Percentiles rank a stretch among this genome's conserved stretches.
phyloP scores from a whole-genome alignment of 2,329 filamentous ascomycete species.

The Thermoascus crustaceus region DNA sequence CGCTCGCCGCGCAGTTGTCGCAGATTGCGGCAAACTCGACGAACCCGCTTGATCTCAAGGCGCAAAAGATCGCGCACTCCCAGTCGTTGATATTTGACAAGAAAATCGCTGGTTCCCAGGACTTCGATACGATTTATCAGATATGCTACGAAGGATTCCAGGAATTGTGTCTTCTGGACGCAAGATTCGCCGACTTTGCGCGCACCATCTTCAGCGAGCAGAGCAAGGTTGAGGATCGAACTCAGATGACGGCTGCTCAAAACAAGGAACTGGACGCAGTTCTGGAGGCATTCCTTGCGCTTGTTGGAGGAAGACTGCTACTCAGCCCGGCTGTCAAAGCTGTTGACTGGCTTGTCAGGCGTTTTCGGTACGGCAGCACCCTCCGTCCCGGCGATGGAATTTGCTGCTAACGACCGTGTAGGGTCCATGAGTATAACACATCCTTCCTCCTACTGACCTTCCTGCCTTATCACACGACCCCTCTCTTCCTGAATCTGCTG shows the following conservation, averaged over 20 bases:
- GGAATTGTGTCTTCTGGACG: constrained; percentile 81
- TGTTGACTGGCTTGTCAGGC: constrained; percentile 86
- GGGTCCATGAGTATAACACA: constrained; percentile 88
- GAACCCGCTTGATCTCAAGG: constrained; percentile 83
- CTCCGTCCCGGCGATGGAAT: constrained; percentile 3
- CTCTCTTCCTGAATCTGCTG: constrained; percentile 75
- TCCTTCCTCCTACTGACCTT: constrained; percentile 71
- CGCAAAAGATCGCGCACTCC: constrained; percentile 82
- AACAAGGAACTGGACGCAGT: constrained; percentile 73
- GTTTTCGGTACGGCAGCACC: constrained; percentile 61
- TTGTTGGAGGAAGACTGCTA: constrained; percentile 67
- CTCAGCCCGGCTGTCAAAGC: constrained; percentile 84
- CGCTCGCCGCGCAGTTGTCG: constrained; percentile 88
- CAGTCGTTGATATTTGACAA: constrained; percentile 93
- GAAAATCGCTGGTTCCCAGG: constrained; percentile 75
- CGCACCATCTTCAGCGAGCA: constrained; percentile 84
- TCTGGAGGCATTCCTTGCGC: constrained; percentile 72
- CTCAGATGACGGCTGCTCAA: constrained; percentile 70
- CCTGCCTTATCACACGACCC: constrained; percentile 81
- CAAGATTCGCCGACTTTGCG: constrained; percentile 65
- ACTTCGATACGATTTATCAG: constrained; percentile 78
- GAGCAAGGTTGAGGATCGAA: constrained; percentile 80
- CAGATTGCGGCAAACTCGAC: constrained; percentile 85
- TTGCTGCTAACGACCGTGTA: constrained; percentile 30
- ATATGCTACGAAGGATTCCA: constrained; percentile 84